Conservation (phyloP, 768 basidiomycete species). For the Phallus indusiatus region DNA sequence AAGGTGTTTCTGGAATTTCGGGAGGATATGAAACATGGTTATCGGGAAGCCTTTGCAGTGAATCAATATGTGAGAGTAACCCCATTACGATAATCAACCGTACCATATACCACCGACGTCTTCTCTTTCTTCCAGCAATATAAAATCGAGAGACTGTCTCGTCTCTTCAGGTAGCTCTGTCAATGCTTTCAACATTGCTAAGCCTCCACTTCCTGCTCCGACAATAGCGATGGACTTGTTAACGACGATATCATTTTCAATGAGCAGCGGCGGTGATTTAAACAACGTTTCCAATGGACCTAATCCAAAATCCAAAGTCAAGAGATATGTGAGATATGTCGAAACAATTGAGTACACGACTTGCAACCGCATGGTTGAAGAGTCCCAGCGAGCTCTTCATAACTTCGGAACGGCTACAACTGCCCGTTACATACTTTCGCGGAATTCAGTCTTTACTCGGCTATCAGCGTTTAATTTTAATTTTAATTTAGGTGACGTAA, state of each 20-base stretch:
- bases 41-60: constrained; percentile 22
- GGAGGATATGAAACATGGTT: constrained; percentile 28
- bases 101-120: constrained; percentile 49
- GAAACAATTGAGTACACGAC: not conserved
- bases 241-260: not conserved
- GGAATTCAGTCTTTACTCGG: too few relatives aligned
- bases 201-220: constrained; percentile 48
- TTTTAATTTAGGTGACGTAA: too few relatives aligned
- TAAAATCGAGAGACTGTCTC: constrained; percentile 34
- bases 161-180: constrained; percentile 35
- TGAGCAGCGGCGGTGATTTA: not conserved
- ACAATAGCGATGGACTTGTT: constrained; percentile 46
- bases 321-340: not conserved
- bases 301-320: not conserved
- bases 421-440: too few relatives aligned
- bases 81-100: not conserved
- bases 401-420: too few relatives aligned
- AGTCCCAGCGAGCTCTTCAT: too few relatives aligned
- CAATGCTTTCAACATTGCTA: constrained; percentile 42
- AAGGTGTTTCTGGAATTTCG: constrained; percentile 40
- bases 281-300: not conserved
- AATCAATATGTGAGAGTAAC: not conserved
- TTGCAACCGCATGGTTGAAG: not conserved
- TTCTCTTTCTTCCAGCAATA: constrained; percentile 42
- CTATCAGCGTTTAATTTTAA: too few relatives aligned